A percentile compares a stretch with the other conserved stretches of the same genome.
phyloP scores from a whole-genome alignment of 176 grass and related monocot species.

The Triticum urartu region DNA sequence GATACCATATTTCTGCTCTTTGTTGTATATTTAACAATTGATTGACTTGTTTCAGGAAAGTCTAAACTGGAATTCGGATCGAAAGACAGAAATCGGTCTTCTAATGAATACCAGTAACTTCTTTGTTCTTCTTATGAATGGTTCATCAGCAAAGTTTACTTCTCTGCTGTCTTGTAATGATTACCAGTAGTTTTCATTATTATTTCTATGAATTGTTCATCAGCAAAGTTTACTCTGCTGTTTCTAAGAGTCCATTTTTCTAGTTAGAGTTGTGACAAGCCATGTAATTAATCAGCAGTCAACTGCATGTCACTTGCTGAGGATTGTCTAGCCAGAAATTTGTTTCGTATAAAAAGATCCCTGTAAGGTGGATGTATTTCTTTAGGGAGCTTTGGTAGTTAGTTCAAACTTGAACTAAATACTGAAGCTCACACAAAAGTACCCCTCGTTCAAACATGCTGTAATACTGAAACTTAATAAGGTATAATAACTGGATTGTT shows the following conservation, averaged over 20 bases:
- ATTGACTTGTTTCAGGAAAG: slow-evolving; percentile 64
- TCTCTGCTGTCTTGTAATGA: neutral
- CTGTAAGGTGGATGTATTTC: neutral
- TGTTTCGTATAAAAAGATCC: neutral
- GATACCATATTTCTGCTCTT: neutral
- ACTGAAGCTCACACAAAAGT: slow-evolving; percentile 7
- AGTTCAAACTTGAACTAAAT: neutral
- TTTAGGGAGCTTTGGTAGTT: neutral
- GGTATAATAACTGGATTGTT: neutral
- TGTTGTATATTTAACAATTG: slow-evolving; percentile 7
- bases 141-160: neutral
- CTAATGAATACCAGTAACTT: slow-evolving; percentile 74
- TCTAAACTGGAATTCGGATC: slow-evolving; percentile 74
- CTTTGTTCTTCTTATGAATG: slow-evolving; percentile 27
- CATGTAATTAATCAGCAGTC: neutral
- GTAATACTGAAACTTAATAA: neutral
- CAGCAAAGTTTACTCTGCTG: neutral
- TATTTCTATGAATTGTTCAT: neutral
- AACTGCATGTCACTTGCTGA: neutral
- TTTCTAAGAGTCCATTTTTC: slow-evolving; percentile 6
- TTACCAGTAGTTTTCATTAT: too few relatives aligned
- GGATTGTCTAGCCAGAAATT: neutral
- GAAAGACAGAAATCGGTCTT: slow-evolving; percentile 66
- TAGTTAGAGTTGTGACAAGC: neutral
- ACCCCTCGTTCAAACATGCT: neutral